Base-by-base conservation (phyloP, 2,329 filamentous ascomycete species). In the Hypoxylon sp. region DNA sequence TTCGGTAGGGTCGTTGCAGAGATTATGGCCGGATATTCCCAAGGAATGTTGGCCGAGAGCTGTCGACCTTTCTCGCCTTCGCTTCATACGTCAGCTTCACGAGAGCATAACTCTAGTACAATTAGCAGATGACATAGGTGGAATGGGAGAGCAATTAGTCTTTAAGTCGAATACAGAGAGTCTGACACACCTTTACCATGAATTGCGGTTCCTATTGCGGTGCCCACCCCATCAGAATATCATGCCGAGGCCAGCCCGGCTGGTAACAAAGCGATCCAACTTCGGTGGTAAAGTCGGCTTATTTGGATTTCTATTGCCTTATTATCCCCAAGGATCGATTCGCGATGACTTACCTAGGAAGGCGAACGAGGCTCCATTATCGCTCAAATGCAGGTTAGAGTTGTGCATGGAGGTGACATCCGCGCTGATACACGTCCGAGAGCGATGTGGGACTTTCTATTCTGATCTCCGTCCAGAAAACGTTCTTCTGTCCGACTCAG, bases 191-290 rank as follows among this genome's bases (percentile, higher is more conserved):
- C 46, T 50, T 6, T 50, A 50, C 14, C 26, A 50, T 12, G 46
- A 50, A 16, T 32, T 50, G 16, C n/a, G 28, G 33, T 50, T 50
- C 22, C n/a, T 50, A n/a, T 12, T 50, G 26, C 46, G 9, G 18
- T 50, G 28, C 33, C 46, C 28, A 18, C 46, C 46, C 3, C 46
- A 50, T 50, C 26, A 14, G n/a, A 50, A 50, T n/a, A 50, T 50
- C 28, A 50, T 50, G 46, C 18, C 46, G 22, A 32, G n/a, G 33
- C 46, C 46, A 14, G 18, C 33, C 7, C 28, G 46, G 18, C 14
- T 50, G 28, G 46, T 50, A 12, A 50, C 46, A 2, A 50, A 50
- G 16, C 26, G 28, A 16, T 50, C 26, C 12, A 50, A 50, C 46
- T 50, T 50, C 18, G 46, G 46, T 16, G 46, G 46, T 8, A 50